phyloP scores from a whole-genome alignment of 108 stramenopile species.

The Nannochloropsis gaditana region DNA sequence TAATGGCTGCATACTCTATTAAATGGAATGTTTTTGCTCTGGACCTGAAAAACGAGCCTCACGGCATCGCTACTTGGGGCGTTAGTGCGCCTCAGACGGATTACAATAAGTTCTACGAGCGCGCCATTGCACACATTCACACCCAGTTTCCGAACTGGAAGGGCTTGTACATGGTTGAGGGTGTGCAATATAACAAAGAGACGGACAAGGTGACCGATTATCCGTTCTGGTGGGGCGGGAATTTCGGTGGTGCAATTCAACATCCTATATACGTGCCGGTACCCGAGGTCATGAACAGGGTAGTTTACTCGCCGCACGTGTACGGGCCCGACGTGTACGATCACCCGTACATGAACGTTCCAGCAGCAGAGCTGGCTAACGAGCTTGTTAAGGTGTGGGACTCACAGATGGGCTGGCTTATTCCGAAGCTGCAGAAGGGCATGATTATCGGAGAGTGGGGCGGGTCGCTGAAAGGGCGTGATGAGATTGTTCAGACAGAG shows the following conservation, averaged over 20 bases:
- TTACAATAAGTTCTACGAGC: slow-evolving; percentile 16
- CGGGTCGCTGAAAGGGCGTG: not conserved
- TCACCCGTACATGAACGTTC: not conserved
- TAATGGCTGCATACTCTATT: not conserved
- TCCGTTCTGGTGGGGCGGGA: slow-evolving; percentile 12
- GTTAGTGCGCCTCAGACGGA: not conserved
- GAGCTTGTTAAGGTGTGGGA: slow-evolving; percentile 14
- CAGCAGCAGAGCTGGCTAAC: not conserved
- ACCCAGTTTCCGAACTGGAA: not conserved
- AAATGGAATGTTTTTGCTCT: slow-evolving; percentile 17
- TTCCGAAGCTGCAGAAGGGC: slow-evolving; percentile 11
- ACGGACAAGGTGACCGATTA: not conserved
- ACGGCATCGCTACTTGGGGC: slow-evolving; percentile 14
- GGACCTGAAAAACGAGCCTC: slow-evolving; percentile 14
- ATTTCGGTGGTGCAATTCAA: not conserved
- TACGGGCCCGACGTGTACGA: not conserved
- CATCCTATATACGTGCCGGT: not conserved
- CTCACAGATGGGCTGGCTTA: slow-evolving; percentile 10
- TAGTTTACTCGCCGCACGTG: slow-evolving; percentile 6
- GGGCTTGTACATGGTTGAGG: not conserved
- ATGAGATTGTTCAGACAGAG: not conserved
- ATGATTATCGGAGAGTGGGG: slow-evolving; percentile 8
- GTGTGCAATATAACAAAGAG: slow-evolving; percentile 4
- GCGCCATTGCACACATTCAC: not conserved
- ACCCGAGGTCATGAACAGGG: not conserved